These are phyloP conservation scores for Fusarium albosuccineum DNA, from an alignment of 2,329 filamentous ascomycete genomes.

Conservation along the genomic window DNA sequence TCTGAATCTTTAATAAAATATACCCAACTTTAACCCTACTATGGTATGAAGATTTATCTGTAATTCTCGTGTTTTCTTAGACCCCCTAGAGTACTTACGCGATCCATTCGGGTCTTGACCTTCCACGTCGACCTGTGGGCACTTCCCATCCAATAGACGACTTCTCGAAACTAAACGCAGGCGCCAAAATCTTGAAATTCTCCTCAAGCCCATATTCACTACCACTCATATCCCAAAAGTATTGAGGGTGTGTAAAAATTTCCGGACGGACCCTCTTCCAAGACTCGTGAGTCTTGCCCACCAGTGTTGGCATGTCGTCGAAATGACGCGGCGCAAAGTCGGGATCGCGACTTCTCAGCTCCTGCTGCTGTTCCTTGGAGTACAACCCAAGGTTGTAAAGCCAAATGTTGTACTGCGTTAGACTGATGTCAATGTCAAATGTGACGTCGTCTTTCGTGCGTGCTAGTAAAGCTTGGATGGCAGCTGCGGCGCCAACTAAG, in stretches of 20 bases:
- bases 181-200: conserved; percentile 14
- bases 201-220: conserved; percentile 22
- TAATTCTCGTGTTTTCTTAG: no score
- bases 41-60: no score
- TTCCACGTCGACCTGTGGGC: neutral
- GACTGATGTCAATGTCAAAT: conserved; percentile 43
- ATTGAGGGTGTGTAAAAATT: conserved; percentile 12
- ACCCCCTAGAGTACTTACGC: no score
- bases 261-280: conserved; percentile 23
- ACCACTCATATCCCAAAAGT: conserved; percentile 22
- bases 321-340: conserved; percentile 35
- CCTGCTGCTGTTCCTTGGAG: conserved; percentile 20
- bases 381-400: conserved; percentile 42
- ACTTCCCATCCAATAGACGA: neutral
- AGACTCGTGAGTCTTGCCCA: conserved; percentile 9
- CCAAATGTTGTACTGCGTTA: conserved; percentile 48
- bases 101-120: neutral
- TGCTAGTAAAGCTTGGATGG: conserved; percentile 33
- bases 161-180: conserved; percentile 15
- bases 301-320: conserved; percentile 38
- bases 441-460: conserved; percentile 37
- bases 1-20: no score
- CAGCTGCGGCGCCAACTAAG: conserved; percentile 35
- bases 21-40: no score
- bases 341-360: conserved; percentile 28